Evolutionary conservation across 768 basidiomycete genomes (phyloP).

Genomic region (Austroboletus eburneus): DNA sequence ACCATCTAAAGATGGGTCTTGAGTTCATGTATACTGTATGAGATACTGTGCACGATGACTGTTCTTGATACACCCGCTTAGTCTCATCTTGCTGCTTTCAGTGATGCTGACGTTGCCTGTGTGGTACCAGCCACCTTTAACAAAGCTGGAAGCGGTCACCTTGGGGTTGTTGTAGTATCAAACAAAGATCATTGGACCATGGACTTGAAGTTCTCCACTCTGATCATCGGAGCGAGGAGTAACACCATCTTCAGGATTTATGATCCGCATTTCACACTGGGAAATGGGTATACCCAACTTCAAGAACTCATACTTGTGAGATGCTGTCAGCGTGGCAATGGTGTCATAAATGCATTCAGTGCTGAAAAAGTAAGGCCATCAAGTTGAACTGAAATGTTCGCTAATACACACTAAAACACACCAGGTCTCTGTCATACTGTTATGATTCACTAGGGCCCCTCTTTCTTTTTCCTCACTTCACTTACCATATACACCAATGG

Average conservation of each 20-base stretch:
- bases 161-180: too few relatives aligned
- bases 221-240: background rate
- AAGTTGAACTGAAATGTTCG: too few relatives aligned
- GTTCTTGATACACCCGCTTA: background rate
- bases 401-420: too few relatives aligned
- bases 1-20: too few relatives aligned
- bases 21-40: background rate
- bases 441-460: too few relatives aligned
- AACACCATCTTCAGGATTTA: background rate
- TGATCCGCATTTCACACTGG: background rate
- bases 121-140: background rate
- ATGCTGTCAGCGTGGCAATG: too few relatives aligned
- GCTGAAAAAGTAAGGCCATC: too few relatives aligned
- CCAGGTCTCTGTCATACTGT: too few relatives aligned
- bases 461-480: too few relatives aligned
- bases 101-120: background rate
- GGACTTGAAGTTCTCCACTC: background rate
- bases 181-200: background rate
- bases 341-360: too few relatives aligned
- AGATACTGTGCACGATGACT: background rate
- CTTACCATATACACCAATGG: too few relatives aligned
- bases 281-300: background rate
- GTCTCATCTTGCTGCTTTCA: background rate
- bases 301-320: background rate
- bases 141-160: background rate